phyloP scores from a whole-genome alignment of 306 rosid species.

The Dalbergia oliveri region DNA sequence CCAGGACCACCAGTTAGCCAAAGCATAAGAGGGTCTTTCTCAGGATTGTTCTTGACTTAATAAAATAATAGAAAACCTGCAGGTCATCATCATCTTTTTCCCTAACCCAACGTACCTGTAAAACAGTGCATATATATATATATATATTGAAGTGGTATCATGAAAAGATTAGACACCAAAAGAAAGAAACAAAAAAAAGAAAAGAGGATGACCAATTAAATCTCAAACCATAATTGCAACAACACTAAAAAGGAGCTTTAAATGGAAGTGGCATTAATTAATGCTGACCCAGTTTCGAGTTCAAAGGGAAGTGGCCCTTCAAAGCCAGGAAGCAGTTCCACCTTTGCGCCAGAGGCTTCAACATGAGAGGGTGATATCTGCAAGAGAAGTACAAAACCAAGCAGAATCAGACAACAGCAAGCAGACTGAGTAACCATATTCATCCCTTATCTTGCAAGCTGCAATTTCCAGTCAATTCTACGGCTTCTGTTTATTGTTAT shows the following conservation, averaged over 20 bases:
- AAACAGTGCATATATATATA: too few species aligned
- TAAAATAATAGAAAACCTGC: slow-evolving; percentile 68
- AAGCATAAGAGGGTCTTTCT: slow-evolving; percentile 65
- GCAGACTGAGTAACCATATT: neutral
- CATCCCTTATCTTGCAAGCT: neutral
- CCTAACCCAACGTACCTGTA: slow-evolving; percentile 66
- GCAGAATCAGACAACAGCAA: neutral
- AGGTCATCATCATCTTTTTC: slow-evolving; percentile 54
- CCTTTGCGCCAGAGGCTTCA: slow-evolving; percentile 6
- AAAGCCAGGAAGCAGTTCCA: slow-evolving; percentile 58
- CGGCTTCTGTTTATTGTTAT: too few species aligned
- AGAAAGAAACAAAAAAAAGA: too few species aligned
- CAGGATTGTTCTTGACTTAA: slow-evolving; percentile 61
- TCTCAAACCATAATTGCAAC: too few species aligned
- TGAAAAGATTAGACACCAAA: too few species aligned
- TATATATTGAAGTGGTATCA: too few species aligned
- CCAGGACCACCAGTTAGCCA: slow-evolving; percentile 84
- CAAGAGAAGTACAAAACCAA: slow-evolving; percentile 6
- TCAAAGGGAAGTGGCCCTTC: slow-evolving; percentile 60
- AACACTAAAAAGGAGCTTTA: too few species aligned
- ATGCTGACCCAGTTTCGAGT: slow-evolving; percentile 63
- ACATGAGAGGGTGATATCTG: neutral
- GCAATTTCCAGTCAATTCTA: neutral
- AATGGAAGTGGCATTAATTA: too few species aligned
- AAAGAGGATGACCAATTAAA: too few species aligned